These are phyloP conservation scores for Venturia carpophila DNA, from an alignment of 2,329 filamentous ascomycete genomes.

Conservation along the genomic window DNA sequence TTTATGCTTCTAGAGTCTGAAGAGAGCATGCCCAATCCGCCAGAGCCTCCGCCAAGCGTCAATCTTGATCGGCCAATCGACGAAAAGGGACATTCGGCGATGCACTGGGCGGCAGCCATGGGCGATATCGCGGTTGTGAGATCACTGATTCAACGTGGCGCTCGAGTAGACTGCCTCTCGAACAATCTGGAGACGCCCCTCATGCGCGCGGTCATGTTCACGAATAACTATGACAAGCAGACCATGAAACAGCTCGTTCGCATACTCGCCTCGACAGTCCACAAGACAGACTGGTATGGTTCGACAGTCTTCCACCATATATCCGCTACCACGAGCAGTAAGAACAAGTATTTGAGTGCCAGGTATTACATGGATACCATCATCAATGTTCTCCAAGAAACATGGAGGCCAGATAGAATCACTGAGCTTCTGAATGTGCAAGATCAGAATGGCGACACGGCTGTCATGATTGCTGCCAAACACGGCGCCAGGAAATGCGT, in stretches of 20 bases:
- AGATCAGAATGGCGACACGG: constrained; percentile 84
- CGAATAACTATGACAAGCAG: constrained; percentile 91
- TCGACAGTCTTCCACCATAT: constrained; percentile 93
- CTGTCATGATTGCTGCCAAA: constrained; percentile 76
- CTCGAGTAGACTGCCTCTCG: constrained; percentile 60
- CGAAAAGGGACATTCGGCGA: constrained; percentile 80
- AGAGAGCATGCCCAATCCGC: constrained; percentile 57
- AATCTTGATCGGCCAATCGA: constrained; percentile 91
- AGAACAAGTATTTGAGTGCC: constrained; percentile 80
- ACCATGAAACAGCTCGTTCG: constrained; percentile 80
- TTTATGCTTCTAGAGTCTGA: constrained; percentile 82
- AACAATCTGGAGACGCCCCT: constrained; percentile 71
- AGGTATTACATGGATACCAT: constrained; percentile 91
- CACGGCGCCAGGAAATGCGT: constrained; percentile 75
- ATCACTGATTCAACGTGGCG: constrained; percentile 74
- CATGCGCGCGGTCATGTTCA: constrained; percentile 91
- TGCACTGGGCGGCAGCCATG: constrained; percentile 98
- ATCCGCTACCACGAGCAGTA: constrained; percentile 75
- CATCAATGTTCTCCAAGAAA: constrained; percentile 76
- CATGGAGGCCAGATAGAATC: constrained; percentile 66
- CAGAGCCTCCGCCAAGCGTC: constrained; percentile 76
- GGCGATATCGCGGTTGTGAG: constrained; percentile 88
- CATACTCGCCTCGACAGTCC: constrained; percentile 74
- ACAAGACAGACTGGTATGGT: constrained; percentile 68
- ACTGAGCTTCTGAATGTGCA: constrained; percentile 72